Base-by-base conservation (phyloP, 345 rosid species). In the Salix brachista region DNA sequence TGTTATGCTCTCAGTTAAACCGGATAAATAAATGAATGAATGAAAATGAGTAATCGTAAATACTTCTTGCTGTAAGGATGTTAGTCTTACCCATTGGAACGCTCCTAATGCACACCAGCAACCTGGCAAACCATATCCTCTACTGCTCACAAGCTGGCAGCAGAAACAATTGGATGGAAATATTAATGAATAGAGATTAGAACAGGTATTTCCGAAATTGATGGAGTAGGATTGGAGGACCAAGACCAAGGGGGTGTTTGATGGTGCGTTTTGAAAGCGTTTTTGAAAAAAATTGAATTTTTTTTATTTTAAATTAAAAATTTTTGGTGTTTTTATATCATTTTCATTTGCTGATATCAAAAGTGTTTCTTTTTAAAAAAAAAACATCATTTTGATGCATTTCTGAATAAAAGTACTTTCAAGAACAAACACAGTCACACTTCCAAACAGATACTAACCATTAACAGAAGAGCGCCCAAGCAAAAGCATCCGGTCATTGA, bases 401-500 rank as follows among this genome's bases (percentile, higher is more conserved):
- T 32, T 32, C 0, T 32, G 0, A 32, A 32, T 32, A 4, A 32
- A 32, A 4, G 28, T 32, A 32, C 0, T 32, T 32, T 32, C 0
- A 4, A 32, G 0, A 32, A 32, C 34, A 32, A 32, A 0, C 4
- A 0, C 34, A 32, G 0, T 4, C 34, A 32, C 4, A 3, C 4
- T 32, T 0, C 0, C 4, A 32, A 32, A 32, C 4, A 32, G 4
- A 3, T 0, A 32, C 34, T 75, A 71, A 91, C 97, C 94, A 85
- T 71, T 39, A 91, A 82, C 41, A 83, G 83, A 83, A 34, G 36
- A 34, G 36, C 5, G 6, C 36, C 36, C 36, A 34, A 4, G 36
- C 36, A 34, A 34, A 90, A 85, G 89, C 97, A 91, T 81, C 89
- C 92, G 4, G 81, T 84, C 90, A 87, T 90, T 11, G 96, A 86